Percentiles rank a stretch among this genome's conserved stretches.
These are phyloP conservation scores for Vanderwaltozyma yarrowii DNA, from an alignment of 805 yeast genomes.

Conservation along the genomic window DNA sequence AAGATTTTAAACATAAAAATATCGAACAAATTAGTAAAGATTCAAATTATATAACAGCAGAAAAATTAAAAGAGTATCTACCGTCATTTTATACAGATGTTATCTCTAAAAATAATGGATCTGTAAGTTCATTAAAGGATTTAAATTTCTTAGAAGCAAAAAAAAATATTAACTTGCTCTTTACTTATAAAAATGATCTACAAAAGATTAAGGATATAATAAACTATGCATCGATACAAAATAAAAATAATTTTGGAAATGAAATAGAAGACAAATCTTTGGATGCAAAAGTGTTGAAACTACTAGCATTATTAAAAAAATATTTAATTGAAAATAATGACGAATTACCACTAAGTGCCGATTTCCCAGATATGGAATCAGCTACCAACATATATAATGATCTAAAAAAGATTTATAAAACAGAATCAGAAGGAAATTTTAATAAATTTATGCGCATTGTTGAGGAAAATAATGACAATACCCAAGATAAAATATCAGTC, in stretches of 20 bases:
- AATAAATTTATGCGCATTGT: conserved; percentile 28
- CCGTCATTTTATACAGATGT: too few species aligned
- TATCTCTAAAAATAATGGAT: too few species aligned
- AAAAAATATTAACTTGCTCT: too few species aligned
- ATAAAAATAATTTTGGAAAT: too few species aligned
- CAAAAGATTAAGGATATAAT: too few species aligned
- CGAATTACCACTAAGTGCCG: conserved; percentile 38
- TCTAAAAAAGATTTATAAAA: conserved; percentile 48
- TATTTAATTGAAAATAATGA: not conserved
- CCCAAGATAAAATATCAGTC: not conserved
- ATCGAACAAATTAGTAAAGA: conserved; percentile 3
- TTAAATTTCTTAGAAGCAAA: too few species aligned
- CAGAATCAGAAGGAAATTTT: conserved; percentile 45
- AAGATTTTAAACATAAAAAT: conserved; percentile 30
- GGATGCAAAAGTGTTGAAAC: not conserved
- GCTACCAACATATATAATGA: conserved; percentile 51
- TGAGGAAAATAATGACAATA: not conserved
- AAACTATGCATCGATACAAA: too few species aligned
- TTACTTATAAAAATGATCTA: too few species aligned
- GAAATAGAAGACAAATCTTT: too few species aligned
- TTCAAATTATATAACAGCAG: too few species aligned
- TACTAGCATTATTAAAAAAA: not conserved
- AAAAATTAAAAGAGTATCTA: too few species aligned
- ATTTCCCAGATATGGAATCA: conserved; percentile 82
- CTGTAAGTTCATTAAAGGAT: too few species aligned